Percentiles rank a stretch among this genome's conserved stretches.
phyloP scores from a whole-genome alignment of 345 rosid genomes.

The Turnera subulata region DNA sequence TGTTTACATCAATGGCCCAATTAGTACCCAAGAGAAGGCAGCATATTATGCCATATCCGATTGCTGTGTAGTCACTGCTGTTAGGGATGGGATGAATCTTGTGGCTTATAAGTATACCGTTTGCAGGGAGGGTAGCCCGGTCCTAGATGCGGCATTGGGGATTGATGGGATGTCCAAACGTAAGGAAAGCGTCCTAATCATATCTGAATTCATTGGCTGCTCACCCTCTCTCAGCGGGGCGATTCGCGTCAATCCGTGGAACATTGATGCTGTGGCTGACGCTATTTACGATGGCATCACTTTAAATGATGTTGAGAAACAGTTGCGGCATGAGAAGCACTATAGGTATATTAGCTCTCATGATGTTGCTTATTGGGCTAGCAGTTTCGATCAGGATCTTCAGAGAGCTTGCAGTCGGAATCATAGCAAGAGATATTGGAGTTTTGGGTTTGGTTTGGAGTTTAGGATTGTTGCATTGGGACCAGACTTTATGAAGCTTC shows the following conservation, averaged over 20 bases:
- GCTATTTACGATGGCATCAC: constrained; percentile 55
- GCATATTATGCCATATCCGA: constrained; percentile 67
- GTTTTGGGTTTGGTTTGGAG: constrained; percentile 65
- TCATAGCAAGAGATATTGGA: constrained; percentile 63
- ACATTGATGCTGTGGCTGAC: constrained; percentile 53
- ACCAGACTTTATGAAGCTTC: constrained; percentile 59
- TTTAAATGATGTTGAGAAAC: constrained; percentile 50
- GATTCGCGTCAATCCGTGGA: constrained; percentile 82
- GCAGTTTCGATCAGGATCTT: constrained; percentile 69
- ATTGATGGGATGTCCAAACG: constrained; percentile 20
- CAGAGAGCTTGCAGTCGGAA: constrained; percentile 75
- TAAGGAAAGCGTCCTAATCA: constrained; percentile 61
- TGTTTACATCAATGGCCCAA: constrained; percentile 44
- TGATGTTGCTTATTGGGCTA: constrained; percentile 73
- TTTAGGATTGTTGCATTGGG: constrained; percentile 70
- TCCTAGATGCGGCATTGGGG: constrained; percentile 48
- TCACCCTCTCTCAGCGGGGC: constrained; percentile 92
- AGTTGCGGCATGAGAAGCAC: constrained; percentile 73
- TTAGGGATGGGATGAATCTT: constrained; percentile 91
- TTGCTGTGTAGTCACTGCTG: constrained; percentile 72
- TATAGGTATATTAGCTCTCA: constrained; percentile 79
- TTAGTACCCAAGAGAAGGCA: constrained; percentile 58
- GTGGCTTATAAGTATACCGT: constrained; percentile 76
- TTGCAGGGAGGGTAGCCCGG: constrained; percentile 65
- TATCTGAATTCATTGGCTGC: constrained; percentile 87